Conservation (phyloP, 2,329 filamentous ascomycete genomes). For the Penicillium concentricum region DNA sequence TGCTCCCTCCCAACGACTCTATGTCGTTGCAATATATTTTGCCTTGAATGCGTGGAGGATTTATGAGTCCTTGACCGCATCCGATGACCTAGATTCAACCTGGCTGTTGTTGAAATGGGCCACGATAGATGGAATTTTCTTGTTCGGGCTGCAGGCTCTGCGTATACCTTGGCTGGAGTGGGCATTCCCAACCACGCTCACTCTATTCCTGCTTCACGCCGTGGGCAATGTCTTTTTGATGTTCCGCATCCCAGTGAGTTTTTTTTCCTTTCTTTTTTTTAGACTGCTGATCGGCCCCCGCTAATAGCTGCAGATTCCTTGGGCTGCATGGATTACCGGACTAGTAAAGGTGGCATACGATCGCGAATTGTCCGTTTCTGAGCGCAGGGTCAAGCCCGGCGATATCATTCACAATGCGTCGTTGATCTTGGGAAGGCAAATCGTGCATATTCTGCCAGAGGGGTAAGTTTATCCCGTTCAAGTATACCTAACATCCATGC, state of each 20-base stretch:
- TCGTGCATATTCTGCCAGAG: slow-evolving; percentile 95
- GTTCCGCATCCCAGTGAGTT: slow-evolving; percentile 77
- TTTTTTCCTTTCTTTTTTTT: not conserved
- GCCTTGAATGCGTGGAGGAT: slow-evolving; percentile 76
- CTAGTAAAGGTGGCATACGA: slow-evolving; percentile 83
- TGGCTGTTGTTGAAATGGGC: slow-evolving; percentile 94
- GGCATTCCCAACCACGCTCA: slow-evolving; percentile 70
- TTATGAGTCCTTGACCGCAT: slow-evolving; percentile 78
- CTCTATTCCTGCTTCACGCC: slow-evolving; percentile 70
- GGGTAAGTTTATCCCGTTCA: slow-evolving; percentile 54
- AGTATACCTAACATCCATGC: slow-evolving; percentile 1
- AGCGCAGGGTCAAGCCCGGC: slow-evolving; percentile 83
- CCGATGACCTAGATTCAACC: slow-evolving; percentile 83
- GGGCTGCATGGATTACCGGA: slow-evolving; percentile 69
- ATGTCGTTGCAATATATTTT: slow-evolving; percentile 76
- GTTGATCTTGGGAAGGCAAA: slow-evolving; percentile 91
- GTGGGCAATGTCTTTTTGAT: slow-evolving; percentile 80
- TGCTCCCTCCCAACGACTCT: slow-evolving; percentile 86
- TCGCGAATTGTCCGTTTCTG: slow-evolving; percentile 88
- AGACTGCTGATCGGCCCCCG: not conserved
- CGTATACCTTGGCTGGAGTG: slow-evolving; percentile 97
- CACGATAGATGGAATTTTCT: slow-evolving; percentile 77
- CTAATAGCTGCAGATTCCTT: slow-evolving; percentile 59
- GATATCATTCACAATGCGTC: slow-evolving; percentile 88
- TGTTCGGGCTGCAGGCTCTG: slow-evolving; percentile 82